Evolutionary conservation across 2,329 filamentous ascomycete species (phyloP), one percentile per base, ranked within the genome.

Genomic region (Ambrosiella cleistominuta): DNA sequence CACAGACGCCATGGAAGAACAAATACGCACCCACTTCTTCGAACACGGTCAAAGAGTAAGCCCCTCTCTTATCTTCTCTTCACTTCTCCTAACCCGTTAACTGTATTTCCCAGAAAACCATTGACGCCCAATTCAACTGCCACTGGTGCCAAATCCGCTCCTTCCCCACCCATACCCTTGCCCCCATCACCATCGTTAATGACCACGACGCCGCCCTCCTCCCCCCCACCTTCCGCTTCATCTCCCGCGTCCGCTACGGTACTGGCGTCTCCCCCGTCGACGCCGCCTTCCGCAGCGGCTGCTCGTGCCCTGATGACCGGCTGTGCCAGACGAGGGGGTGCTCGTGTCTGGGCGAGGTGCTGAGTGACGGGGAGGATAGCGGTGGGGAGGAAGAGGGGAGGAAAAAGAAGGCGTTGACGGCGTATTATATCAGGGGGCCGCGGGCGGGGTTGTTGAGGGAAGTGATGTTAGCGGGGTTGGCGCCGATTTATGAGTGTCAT

Each of bases 401-500:
- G 9, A 39, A 63, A 44, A 55, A 57, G 52, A 59, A 57, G n/a
- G 58, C 58, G 62, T 65, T 64, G 12, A 86, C 86, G 62, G 82
- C 84, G 0, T 91, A 91, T 66, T 77, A 81, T 64, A 71, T 73
- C 4, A 72, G 72, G 27, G 80, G 80, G 0, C 63, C 64, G 9
- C 76, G 75, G 59, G 72, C 72, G 1, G 79, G 77, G 0, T 70
- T 76, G 15, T 67, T 85, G 50, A 71, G 78, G 15, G 71, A 72
- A 35, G 72, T 72, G 49, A 71, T 78, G 49, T 71, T 82, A 11
- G 64, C 73, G 27, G 80, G 77, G 35, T 74, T 77, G 44, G 68
- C 76, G 39, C 79, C 84, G 0, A 85, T 94, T 59, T 91, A 90
- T 68, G 88, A 94, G 65, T 94, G 88, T 66, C 88, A 93, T 64